These are phyloP conservation scores for Clitocybe nebularis DNA, from an alignment of 1,284 basidiomycete genomes.

Conservation along the genomic window DNA sequence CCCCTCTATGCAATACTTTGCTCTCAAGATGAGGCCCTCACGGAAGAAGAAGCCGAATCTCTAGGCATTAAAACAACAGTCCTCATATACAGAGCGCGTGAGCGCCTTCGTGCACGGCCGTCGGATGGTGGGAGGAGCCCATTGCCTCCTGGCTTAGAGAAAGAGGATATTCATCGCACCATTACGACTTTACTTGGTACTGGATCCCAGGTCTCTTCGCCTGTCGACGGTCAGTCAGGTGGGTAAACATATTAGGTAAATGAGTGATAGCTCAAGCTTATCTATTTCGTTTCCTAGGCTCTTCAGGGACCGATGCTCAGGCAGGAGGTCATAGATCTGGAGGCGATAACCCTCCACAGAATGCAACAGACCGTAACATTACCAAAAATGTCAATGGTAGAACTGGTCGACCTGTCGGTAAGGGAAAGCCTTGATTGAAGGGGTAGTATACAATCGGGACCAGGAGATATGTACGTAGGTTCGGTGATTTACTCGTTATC, in stretches of 20 bases:
- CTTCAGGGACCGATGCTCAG: constrained; percentile 4
- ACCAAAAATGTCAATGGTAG: constrained; percentile 13
- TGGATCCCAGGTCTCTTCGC: constrained; percentile 1
- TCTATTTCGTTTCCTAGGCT: too few species aligned
- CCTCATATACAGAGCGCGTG: constrained; percentile 38
- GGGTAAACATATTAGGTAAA: too few species aligned
- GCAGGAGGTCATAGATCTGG: not conserved
- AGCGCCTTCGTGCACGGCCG: constrained; percentile 33
- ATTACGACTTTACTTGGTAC: constrained; percentile 14
- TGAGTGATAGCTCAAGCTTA: too few species aligned
- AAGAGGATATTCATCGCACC: constrained; percentile 17
- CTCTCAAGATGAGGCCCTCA: constrained; percentile 34
- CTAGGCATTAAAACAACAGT: constrained; percentile 41
- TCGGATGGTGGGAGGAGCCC: constrained; percentile 25
- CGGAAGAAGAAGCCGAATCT: constrained; percentile 35
- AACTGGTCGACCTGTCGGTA: constrained; percentile 14
- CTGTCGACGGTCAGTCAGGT: constrained; percentile 1
- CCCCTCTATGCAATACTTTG: constrained; percentile 26
- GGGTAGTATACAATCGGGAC: too few species aligned
- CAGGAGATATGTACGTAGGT: too few species aligned
- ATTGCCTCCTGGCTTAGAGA: constrained; percentile 21
- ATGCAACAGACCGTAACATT: not conserved
- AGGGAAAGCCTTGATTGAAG: not conserved
- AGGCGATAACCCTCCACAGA: not conserved
- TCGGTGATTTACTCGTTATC: too few species aligned